These are phyloP conservation scores for Aureobasidium sp. DNA, from an alignment of 2,329 filamentous ascomycete species.

Conservation along the genomic window DNA sequence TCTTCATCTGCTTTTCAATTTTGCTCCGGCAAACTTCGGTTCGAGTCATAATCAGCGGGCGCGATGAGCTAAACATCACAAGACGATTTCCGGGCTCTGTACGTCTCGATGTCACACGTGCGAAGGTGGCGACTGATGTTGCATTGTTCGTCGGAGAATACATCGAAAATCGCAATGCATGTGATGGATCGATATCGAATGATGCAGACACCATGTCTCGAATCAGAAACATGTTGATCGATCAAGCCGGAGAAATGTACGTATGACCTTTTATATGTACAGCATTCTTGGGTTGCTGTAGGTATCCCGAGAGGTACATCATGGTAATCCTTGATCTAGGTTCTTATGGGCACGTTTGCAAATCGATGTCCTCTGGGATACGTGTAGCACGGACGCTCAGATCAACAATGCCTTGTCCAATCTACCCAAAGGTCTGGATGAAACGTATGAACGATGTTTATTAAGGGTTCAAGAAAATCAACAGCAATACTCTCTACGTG, in stretches of 20 bases:
- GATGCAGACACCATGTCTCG: background rate
- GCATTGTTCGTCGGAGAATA: background rate
- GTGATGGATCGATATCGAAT: background rate
- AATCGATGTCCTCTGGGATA: constrained; percentile 9
- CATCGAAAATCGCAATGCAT: background rate
- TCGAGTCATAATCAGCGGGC: background rate
- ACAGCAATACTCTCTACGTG: background rate
- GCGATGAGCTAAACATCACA: background rate
- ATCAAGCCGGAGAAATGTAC: constrained; percentile 3
- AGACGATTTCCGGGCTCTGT: background rate
- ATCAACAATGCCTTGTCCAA: background rate
- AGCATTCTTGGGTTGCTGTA: no score
- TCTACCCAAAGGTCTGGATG: constrained; percentile 1
- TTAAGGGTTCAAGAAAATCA: background rate
- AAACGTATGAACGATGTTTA: background rate
- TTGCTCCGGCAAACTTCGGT: background rate
- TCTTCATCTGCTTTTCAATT: background rate
- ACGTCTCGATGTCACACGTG: background rate
- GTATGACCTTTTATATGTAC: no score
- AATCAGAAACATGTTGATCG: background rate
- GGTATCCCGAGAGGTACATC: no score
- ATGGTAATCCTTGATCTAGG: background rate
- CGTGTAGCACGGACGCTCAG: background rate
- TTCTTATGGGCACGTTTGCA: constrained; percentile 14
- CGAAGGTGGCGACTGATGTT: background rate